Evolutionary conservation across 202 grass and related monocot genomes (phyloP), one percentile per base, ranked within the genome.

Genomic region (Carex arenaria): DNA sequence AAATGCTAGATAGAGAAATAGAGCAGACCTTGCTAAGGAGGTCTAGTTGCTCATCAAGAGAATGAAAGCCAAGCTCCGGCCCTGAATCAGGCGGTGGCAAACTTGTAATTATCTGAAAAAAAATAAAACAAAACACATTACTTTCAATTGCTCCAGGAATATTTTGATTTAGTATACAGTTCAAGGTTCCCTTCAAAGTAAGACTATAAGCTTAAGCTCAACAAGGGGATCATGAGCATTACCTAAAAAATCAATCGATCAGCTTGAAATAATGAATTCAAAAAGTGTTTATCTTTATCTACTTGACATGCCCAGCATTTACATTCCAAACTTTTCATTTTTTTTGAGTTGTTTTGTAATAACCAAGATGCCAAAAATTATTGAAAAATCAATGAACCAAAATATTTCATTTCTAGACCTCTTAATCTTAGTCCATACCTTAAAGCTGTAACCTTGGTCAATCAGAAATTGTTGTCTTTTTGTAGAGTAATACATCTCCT

Each of bases 401-500:
- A 61, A 61, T 1, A 20, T 72, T 65, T 51, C 78, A 67, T 36
- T 60, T 20, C 5, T 59, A 59, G 15, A 59, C 18, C 55, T 59
- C 56, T 59, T 59, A n/a, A 19, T n/a, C 56, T 60, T 4, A 61
- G 1, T 42, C 31, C 81, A 47, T 88, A 98, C 95, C 95, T 98
- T 98, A 84, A 98, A 98, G 83, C 95, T 98, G 87, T 98, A 95
- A 78, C 95, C 95, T 81, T 98, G 95, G 79, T 98, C 95, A 68
- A 98, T 91, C 80, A 98, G 89, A 85, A 98, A 98, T 57, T 98
- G 95, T 75, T 98, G 95, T 76, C 95, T 98, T 87, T 98, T 98
- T 66, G 92, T 98, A 80, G 95, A 98, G 42, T 95, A 98, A 83
- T 98, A 98, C 95, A 98, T 98, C 85, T 98, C 95, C 95, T 98